Conservation (phyloP, 805 yeast genomes). For the Ogataea kodamae region DNA sequence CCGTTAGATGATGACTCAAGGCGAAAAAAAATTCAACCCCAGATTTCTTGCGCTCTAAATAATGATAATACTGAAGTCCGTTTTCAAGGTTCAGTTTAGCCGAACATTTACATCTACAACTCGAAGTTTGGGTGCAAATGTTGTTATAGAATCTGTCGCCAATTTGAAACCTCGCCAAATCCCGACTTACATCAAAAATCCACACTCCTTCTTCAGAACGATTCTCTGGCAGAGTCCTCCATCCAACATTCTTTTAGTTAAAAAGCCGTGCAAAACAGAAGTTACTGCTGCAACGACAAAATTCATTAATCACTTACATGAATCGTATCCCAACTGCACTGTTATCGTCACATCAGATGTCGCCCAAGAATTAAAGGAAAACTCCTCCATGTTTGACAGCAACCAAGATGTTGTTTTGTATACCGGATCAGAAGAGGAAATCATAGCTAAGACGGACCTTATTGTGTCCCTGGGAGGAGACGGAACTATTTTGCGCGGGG, state of each 20-base stretch:
- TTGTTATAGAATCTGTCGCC: slow-evolving; percentile 10
- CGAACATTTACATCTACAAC: slow-evolving; percentile 1
- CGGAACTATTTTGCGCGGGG: slow-evolving; percentile 86
- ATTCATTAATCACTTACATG: slow-evolving; percentile 59
- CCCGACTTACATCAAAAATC: slow-evolving; percentile 53
- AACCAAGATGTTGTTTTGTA: slow-evolving; percentile 38
- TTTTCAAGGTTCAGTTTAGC: not conserved
- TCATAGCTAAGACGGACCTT: slow-evolving; percentile 67
- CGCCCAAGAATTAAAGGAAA: slow-evolving; percentile 50
- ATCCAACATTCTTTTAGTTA: slow-evolving; percentile 72
- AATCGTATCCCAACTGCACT: slow-evolving; percentile 64
- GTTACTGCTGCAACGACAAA: slow-evolving; percentile 65
- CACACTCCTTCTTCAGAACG: slow-evolving; percentile 59
- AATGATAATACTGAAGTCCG: slow-evolving; percentile 5
- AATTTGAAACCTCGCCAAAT: slow-evolving; percentile 21
- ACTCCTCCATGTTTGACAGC: slow-evolving; percentile 1
- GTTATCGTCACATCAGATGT: slow-evolving; percentile 75
- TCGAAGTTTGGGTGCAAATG: not conserved
- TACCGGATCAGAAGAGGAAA: slow-evolving; percentile 57
- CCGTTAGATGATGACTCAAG: slow-evolving; percentile 8
- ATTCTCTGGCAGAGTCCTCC: slow-evolving; percentile 71
- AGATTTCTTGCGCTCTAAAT: slow-evolving; percentile 3
- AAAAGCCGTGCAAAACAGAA: slow-evolving; percentile 73
- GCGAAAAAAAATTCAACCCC: slow-evolving; percentile 9
- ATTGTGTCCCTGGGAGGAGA: slow-evolving; percentile 94